Percentiles rank a stretch among this genome's conserved stretches.
Conservation (phyloP, 1,139 yeast species). For the Pichia sp. region DNA sequence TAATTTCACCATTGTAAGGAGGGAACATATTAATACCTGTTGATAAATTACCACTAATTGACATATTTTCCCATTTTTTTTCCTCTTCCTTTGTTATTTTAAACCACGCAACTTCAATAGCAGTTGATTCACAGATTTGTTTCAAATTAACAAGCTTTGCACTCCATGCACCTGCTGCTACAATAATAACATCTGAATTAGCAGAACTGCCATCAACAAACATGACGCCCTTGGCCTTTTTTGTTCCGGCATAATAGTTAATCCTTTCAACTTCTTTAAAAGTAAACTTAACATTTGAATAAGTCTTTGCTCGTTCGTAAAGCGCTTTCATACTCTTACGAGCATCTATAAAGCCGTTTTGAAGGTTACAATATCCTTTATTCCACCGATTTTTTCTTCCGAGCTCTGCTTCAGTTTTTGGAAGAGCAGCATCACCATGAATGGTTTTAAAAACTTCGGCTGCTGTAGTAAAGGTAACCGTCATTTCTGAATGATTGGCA, state of each 20-base stretch:
- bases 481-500: constrained; percentile 10
- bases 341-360: constrained; percentile 24
- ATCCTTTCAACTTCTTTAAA: constrained; percentile 18
- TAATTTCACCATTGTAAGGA: constrained; percentile 23
- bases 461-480: constrained; percentile 12
- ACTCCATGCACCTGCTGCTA: constrained; percentile 30
- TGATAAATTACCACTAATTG: constrained; percentile 21
- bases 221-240: constrained; percentile 15
- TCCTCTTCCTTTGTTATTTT: constrained; percentile 20
- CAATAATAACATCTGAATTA: constrained; percentile 20
- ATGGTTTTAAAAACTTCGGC: constrained; percentile 19
- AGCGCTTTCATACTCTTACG: constrained; percentile 16
- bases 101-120: constrained; percentile 24
- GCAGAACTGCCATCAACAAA: constrained; percentile 15
- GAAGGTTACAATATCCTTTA: constrained; percentile 21
- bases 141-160: constrained; percentile 23
- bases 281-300: constrained; percentile 13
- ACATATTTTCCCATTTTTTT: constrained; percentile 20
- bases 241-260: constrained; percentile 9
- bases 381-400: constrained; percentile 17
- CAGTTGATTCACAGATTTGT: constrained; percentile 17
- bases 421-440: constrained; percentile 13
- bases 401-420: constrained; percentile 1
- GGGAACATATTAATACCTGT: constrained; percentile 25
- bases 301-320: constrained; percentile 19